Base-by-base conservation (phyloP, 2,329 filamentous ascomycete species). In the Aspergillus calidoustus region DNA sequence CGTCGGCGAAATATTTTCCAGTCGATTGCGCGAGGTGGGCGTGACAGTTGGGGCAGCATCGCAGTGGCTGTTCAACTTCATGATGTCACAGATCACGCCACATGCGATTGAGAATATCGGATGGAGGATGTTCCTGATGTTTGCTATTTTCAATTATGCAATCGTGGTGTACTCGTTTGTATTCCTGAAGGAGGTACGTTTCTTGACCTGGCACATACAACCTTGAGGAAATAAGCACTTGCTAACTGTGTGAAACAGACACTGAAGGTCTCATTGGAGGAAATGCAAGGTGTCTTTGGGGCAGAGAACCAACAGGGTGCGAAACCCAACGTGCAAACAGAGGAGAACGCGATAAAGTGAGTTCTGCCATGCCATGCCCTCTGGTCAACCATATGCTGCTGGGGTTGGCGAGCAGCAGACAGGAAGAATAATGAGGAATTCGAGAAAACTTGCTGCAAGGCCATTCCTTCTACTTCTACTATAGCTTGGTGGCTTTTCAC, bases 91-190 rank as follows among this genome's bases (percentile, higher is more conserved):
- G 58, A 71, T 78, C 23, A 78, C 74, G 54, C 75, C 75, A 3
- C 73, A 77, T 59, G 79, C 81, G 0, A 76, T 84, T 13, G 70
- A 73, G 2, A 82, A 82, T 56, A 80, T 84, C 4, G 77, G 79
- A 1, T 83, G 81, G 80, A 75, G 74, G 51, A 83, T 80, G 3
- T 84, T 83, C 60, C 66, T 84, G 60, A 82, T 83, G 79, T 83
- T 83, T 71, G 75, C 74, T 23, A 79, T 82, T 28, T 81, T 83
- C 68, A 82, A 83, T 66, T 81, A 77, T 61, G 72, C 79, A 1
- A 76, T 81, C 17, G 77, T 81, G 0, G 68, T 74, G 11, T 83
- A 81, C 62, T 74, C 78, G 7, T 82, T 74, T 70, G 71, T 81
- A 44, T 71, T 82, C 48, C 71, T 82, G 64, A 78, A 76, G 54